Percentiles rank a stretch among this genome's conserved stretches.
Conservation (phyloP, 441 rosid genomes). For the Biscutella laevigata region DNA sequence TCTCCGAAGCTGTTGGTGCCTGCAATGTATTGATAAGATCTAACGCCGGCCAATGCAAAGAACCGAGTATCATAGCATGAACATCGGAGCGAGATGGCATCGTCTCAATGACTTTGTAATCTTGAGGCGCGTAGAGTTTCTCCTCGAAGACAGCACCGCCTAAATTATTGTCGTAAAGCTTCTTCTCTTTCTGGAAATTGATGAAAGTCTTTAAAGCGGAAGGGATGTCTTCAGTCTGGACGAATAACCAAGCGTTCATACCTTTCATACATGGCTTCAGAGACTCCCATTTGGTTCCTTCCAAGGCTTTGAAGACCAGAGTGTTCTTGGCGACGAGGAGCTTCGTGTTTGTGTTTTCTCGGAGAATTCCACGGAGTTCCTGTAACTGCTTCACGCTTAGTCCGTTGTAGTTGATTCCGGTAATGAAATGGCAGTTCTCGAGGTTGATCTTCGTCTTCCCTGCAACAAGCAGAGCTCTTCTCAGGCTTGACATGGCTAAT, state of each 20-base stretch:
- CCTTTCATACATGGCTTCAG: conserved; percentile 90
- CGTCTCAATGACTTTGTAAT: conserved; percentile 57
- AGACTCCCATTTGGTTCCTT: conserved; percentile 75
- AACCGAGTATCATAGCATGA: conserved; percentile 56
- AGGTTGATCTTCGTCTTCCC: conserved; percentile 45
- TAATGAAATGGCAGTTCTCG: conserved; percentile 65
- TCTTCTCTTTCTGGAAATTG: conserved; percentile 62
- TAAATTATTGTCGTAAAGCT: conserved; percentile 58
- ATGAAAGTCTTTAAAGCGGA: conserved; percentile 66
- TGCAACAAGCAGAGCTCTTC: conserved; percentile 23
- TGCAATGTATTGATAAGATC: conserved; percentile 65
- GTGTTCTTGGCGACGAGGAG: conserved; percentile 82
- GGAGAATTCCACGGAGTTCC: conserved; percentile 57
- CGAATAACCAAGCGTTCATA: conserved; percentile 91
- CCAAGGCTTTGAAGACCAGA: conserved; percentile 71
- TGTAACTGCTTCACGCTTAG: conserved; percentile 73
- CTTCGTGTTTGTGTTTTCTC: conserved; percentile 51
- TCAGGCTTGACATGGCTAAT: conserved; percentile 18
- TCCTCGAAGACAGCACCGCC: conserved; percentile 86
- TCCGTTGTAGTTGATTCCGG: conserved; percentile 67
- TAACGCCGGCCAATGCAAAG: conserved; percentile 64
- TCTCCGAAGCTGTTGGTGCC: conserved; percentile 36
- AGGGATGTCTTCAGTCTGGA: conserved; percentile 78
- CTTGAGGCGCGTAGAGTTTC: conserved; percentile 62
- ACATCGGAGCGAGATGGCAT: conserved; percentile 75